A percentile compares a stretch with the other conserved stretches of the same genome.
Evolutionary conservation across 345 rosid genomes (phyloP).

Genomic region (sweet orange (Citrus sinensis)): DNA sequence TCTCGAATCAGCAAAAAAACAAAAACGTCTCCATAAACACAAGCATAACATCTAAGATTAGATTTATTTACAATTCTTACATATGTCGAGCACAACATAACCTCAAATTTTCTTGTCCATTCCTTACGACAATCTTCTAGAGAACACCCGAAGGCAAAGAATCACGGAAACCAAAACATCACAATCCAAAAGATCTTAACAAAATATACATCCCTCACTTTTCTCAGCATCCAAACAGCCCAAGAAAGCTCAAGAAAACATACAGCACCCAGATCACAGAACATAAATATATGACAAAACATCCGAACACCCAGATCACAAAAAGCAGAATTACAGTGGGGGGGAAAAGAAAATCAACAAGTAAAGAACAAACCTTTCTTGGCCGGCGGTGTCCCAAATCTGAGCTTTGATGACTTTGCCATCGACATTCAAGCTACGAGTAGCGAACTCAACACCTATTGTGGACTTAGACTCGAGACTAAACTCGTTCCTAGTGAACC

Average conservation of each 20-base stretch:
- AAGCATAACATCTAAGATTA: not conserved
- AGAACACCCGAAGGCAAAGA: not conserved
- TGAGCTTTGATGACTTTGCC: constrained; percentile 87
- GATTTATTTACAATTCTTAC: not conserved
- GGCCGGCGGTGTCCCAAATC: constrained; percentile 99
- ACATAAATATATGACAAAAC: not conserved
- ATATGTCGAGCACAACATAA: not conserved
- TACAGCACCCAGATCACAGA: constrained; percentile 16
- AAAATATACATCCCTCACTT: not conserved
- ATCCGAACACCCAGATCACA: constrained; percentile 10
- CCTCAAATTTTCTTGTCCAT: not conserved
- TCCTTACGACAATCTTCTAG: not conserved
- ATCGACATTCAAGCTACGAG: constrained; percentile 87
- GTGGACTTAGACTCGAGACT: constrained; percentile 94
- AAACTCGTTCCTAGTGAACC: constrained; percentile 92
- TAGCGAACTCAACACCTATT: constrained; percentile 93
- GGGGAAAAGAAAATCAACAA: no score
- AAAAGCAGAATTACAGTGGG: not conserved
- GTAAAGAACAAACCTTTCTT: constrained; percentile 57
- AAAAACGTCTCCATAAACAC: not conserved
- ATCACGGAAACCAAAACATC: not conserved
- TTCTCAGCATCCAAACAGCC: not conserved
- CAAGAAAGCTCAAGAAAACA: constrained; percentile 13
- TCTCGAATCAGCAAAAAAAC: constrained; percentile 8
- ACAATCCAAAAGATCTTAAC: not conserved